Percentiles rank a stretch among this genome's conserved stretches.
phyloP scores from a whole-genome alignment of 768 basidiomycete species.

The Candolleomyces aberdarensis region DNA sequence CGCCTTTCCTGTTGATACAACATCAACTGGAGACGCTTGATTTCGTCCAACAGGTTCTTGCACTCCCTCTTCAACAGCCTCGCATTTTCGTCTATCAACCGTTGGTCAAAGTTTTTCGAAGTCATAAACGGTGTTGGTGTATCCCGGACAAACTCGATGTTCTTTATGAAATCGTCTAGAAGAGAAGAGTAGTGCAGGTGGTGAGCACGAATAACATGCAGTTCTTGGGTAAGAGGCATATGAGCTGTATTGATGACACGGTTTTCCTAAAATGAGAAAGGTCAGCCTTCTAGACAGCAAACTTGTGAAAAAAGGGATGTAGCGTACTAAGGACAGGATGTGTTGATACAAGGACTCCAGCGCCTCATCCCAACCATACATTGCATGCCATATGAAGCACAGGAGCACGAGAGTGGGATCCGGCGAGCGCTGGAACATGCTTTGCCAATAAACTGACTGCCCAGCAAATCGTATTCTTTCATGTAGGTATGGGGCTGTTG shows the following conservation, averaged over 20 bases:
- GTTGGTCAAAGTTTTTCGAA: slow-evolving; percentile 23
- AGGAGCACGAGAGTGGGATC: slow-evolving; percentile 56
- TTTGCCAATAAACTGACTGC: slow-evolving; percentile 44
- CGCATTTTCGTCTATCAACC: slow-evolving; percentile 25
- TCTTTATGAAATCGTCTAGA: slow-evolving; percentile 51
- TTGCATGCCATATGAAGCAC: slow-evolving; percentile 51
- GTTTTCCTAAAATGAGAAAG: slow-evolving; percentile 38
- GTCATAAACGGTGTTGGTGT: slow-evolving; percentile 52
- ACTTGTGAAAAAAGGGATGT: not conserved
- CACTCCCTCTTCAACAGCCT: slow-evolving; percentile 45
- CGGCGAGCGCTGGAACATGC: slow-evolving; percentile 31
- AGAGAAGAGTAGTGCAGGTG: slow-evolving; percentile 56
- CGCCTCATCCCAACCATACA: slow-evolving; percentile 61
- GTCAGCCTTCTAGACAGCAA: not conserved
- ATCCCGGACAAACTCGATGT: slow-evolving; percentile 46
- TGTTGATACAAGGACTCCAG: slow-evolving; percentile 50
- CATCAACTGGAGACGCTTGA: slow-evolving; percentile 39
- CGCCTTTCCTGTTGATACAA: slow-evolving; percentile 45
- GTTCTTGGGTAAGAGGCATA: slow-evolving; percentile 46
- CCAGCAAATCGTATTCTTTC: slow-evolving; percentile 48
- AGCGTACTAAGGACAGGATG: slow-evolving; percentile 41
- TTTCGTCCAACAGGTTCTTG: slow-evolving; percentile 46
- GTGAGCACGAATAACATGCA: slow-evolving; percentile 60
- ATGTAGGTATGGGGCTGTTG: slow-evolving; percentile 40
- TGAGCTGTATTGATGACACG: slow-evolving; percentile 40